phyloP scores from a whole-genome alignment of 164 flowering plant species.

The Kingdonia uniflora region DNA sequence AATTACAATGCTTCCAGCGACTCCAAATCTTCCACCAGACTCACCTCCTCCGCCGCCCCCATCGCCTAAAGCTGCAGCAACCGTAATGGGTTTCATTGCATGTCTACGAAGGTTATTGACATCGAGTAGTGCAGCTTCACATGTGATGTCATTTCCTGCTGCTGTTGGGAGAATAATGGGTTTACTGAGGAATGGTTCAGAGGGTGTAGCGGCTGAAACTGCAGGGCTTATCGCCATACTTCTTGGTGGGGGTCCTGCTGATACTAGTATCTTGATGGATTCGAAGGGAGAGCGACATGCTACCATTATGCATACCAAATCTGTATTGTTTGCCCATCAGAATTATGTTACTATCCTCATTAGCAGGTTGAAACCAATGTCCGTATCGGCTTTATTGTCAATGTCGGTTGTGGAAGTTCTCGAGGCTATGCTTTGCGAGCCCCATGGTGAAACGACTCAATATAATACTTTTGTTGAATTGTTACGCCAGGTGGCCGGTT shows the following conservation, averaged over 20 bases:
- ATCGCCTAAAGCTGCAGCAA: slow-evolving; percentile 99
- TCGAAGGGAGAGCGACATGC: slow-evolving; percentile 97
- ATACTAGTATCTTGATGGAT: slow-evolving; percentile 50
- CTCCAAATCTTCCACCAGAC: slow-evolving; percentile 90
- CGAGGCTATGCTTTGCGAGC: slow-evolving; percentile 98
- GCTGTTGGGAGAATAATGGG: slow-evolving; percentile 99
- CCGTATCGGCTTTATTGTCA: slow-evolving; percentile 87
- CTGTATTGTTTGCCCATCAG: slow-evolving; percentile 71
- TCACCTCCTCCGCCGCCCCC: slow-evolving; percentile 91
- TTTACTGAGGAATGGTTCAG: slow-evolving; percentile 95
- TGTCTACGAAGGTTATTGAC: slow-evolving; percentile 83
- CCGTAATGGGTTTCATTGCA: slow-evolving; percentile 81
- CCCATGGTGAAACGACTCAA: slow-evolving; percentile 95
- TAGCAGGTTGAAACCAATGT: slow-evolving; percentile 83
- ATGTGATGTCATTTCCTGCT: slow-evolving; percentile 98
- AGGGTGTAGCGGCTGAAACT: slow-evolving; percentile 93
- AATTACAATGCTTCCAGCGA: slow-evolving; percentile 94
- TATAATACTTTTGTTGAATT: slow-evolving; percentile 87
- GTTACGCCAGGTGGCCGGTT: slow-evolving; percentile 89
- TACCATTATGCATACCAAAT: slow-evolving; percentile 87
- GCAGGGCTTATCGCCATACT: slow-evolving; percentile 82
- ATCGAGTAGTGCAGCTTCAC: slow-evolving; percentile 89
- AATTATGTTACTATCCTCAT: slow-evolving; percentile 63
- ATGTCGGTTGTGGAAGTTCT: slow-evolving; percentile 95
- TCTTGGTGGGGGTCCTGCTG: slow-evolving; percentile 94